Evolutionary conservation across 768 basidiomycete genomes (phyloP).

Genomic region (Mrakia frigida): DNA sequence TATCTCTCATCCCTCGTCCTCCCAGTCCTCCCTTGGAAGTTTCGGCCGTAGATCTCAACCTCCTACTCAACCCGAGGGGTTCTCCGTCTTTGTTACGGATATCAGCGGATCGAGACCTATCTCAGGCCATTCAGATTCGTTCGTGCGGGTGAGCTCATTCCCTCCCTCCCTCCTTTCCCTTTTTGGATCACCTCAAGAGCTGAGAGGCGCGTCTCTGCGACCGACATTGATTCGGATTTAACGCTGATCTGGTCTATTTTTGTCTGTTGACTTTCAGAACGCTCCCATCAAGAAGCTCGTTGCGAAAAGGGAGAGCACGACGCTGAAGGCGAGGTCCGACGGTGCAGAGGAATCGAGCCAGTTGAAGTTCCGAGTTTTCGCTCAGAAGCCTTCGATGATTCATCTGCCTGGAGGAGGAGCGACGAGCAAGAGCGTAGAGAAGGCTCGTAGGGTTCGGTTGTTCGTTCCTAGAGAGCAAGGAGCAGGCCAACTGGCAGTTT

Average conservation of each 20-base stretch:
- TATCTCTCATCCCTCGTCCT: neutral
- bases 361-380: constrained; percentile 1
- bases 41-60: neutral
- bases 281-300: constrained; percentile 9
- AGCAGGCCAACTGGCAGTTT: neutral
- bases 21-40: constrained; percentile 12
- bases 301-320: neutral
- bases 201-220: no score
- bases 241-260: neutral
- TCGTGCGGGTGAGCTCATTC: neutral
- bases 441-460: constrained; percentile 15
- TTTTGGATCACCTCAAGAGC: no score
- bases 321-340: neutral
- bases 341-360: neutral
- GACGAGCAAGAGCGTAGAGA: constrained; percentile 1
- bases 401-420: neutral
- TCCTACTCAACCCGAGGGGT: neutral
- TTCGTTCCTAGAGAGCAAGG: neutral
- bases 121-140: neutral
- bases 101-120: neutral
- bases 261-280: neutral
- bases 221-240: neutral
- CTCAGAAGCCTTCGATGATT: constrained; percentile 17
- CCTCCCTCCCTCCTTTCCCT: neutral
- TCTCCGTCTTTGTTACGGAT: constrained; percentile 7